Base-by-base conservation (phyloP, 805 yeast genomes). In the Zygotorulaspora florentina region DNA sequence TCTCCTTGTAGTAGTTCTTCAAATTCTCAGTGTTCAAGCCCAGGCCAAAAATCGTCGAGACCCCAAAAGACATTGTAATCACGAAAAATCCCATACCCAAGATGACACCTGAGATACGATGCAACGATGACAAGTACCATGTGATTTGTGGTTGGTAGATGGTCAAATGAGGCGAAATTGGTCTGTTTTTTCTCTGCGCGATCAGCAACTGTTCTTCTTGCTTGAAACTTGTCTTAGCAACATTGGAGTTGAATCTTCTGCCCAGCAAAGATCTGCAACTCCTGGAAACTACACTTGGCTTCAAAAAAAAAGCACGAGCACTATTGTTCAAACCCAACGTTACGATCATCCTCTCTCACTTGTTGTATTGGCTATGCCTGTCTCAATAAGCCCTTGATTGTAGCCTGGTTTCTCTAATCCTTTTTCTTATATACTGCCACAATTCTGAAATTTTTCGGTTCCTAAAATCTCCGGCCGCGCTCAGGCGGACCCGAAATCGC, bases 121-220 rank as follows among this genome's bases (percentile, higher is more conserved):
- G 98, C 53, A 84, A 67, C 18, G 83, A 73, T 4, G 97, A 89
- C 63, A 93, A 65, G 51, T 78, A 70, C 85, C 85, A 79, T 18
- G 98, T 87, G 54, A 91, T 65, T 73, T 93, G 97, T 36, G 95
- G 95, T 72, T 90, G 76, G 74, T 91, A 91, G 64, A 93, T 90
- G 51, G 81, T 71, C 63, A 91, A 75, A 67, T 91, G 95, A 46
- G 98, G 98, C 26, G 96, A 88, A 12, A 78, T 70, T 28, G 98
- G 98, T 72, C 99, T 83, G 71, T 80, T 78, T 55, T 74, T 78
- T 69, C 99, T 81, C 74, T 91, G 98, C 43, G 81, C 80, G 46
- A 80, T 75, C 51, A 91, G 76, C 46, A 89, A 74, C 29, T 76
- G 77, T 54, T 85, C 77, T 59, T 85, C 95, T 55, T 80, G 79